phyloP scores from a whole-genome alignment of 176 grass and related monocot species.

The Oryza glumipatula region DNA sequence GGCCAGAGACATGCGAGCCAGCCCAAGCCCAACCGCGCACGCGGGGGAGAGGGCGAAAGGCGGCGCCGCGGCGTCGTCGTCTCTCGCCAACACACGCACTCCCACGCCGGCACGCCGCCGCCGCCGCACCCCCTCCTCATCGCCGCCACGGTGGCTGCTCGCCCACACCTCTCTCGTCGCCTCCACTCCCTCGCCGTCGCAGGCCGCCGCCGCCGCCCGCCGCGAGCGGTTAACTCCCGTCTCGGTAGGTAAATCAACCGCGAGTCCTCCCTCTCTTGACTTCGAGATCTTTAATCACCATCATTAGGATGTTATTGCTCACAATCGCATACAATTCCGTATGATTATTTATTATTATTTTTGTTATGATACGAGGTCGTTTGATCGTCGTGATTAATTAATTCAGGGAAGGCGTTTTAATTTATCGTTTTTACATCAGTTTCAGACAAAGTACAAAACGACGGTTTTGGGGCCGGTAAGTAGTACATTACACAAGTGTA shows the following conservation, averaged over 20 bases:
- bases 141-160: neutral
- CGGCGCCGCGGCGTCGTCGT: neutral
- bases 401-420: neutral
- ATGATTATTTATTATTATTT: neutral
- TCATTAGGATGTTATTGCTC: neutral
- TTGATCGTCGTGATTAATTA: neutral
- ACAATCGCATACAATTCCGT: too few relatives aligned
- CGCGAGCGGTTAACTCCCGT: too few relatives aligned
- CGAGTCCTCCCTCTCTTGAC: neutral
- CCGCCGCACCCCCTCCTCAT: neutral
- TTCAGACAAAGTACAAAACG: too few relatives aligned
- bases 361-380: neutral
- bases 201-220: too few relatives aligned
- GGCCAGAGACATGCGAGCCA: too few relatives aligned
- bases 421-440: neutral
- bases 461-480: too few relatives aligned
- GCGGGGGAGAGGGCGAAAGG: too few relatives aligned
- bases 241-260: slow-evolving; percentile 23
- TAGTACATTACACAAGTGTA: too few relatives aligned
- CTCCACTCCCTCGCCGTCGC: neutral
- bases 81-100: neutral
- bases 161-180: too few relatives aligned
- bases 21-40: too few relatives aligned
- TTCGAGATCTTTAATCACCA: neutral
- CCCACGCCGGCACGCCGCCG: too few relatives aligned